A percentile compares a stretch with the other conserved stretches of the same genome.
Evolutionary conservation across 148 eudicot species (phyloP).

Genomic region (Polygonum aviculare): DNA sequence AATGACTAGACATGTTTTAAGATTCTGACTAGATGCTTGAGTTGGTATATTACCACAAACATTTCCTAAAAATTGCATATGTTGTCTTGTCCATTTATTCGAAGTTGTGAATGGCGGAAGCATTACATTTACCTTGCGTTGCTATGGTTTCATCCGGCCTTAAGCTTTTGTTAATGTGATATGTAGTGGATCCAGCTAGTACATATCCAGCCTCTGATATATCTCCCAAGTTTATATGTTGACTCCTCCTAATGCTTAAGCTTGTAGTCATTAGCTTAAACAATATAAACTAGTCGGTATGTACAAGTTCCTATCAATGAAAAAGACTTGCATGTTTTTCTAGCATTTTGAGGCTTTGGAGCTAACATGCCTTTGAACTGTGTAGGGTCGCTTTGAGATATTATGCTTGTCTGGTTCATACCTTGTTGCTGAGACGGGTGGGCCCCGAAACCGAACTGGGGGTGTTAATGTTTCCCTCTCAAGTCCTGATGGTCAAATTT

Average conservation of each 20-base stretch:
- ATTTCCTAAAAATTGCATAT: not conserved
- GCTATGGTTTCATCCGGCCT: not conserved
- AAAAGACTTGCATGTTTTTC: not conserved
- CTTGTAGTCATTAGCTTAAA: not conserved
- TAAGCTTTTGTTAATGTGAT: not conserved
- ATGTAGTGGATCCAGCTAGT: not conserved
- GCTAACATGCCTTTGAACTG: not conserved
- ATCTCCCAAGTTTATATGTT: not conserved
- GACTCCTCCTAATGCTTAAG: not conserved
- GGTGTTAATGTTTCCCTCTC: slow-evolving; percentile 55
- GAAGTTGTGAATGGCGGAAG: not conserved
- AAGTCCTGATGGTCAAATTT: slow-evolving; percentile 48
- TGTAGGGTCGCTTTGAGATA: slow-evolving; percentile 66
- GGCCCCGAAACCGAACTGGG: slow-evolving; percentile 52
- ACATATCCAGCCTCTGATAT: not conserved
- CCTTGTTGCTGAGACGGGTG: slow-evolving; percentile 38
- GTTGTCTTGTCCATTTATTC: not conserved
- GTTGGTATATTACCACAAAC: too few species aligned
- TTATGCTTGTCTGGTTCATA: slow-evolving; percentile 64
- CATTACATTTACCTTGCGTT: not conserved
- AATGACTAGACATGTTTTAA: too few species aligned
- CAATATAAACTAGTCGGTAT: not conserved
- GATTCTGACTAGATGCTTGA: too few species aligned
- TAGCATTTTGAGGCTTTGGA: not conserved
- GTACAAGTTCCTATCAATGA: not conserved